phyloP scores from a whole-genome alignment of 2,329 filamentous ascomycete genomes.

The Thielaviopsis populi region DNA sequence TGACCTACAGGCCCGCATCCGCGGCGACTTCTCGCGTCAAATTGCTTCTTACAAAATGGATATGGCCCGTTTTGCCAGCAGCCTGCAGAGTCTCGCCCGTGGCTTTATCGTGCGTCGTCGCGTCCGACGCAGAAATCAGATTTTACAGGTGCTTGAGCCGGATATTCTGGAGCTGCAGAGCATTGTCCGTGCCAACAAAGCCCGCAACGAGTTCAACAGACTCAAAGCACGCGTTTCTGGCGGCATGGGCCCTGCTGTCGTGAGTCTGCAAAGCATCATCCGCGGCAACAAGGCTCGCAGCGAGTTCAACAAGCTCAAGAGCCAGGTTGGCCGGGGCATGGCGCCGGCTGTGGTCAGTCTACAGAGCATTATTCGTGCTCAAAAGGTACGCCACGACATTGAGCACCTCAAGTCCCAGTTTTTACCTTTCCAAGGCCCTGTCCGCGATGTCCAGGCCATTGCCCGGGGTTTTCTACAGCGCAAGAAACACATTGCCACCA shows the following conservation, averaged over 20 bases:
- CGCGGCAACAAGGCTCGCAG: constrained; percentile 6
- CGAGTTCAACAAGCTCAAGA: constrained; percentile 11
- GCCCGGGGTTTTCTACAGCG: constrained; percentile 54
- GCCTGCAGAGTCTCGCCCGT: constrained; percentile 64
- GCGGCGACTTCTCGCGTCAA: constrained; percentile 77
- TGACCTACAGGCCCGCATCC: constrained; percentile 71
- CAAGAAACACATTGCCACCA: constrained; percentile 39
- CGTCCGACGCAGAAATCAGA: constrained; percentile 45
- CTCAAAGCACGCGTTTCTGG: background rate
- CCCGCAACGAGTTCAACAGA: background rate
- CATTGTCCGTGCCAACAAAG: constrained; percentile 12
- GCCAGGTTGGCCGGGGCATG: constrained; percentile 7
- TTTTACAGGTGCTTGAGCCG: constrained; percentile 54
- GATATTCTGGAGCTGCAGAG: constrained; percentile 71
- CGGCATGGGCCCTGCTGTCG: background rate
- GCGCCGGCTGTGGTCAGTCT: constrained; percentile 53
- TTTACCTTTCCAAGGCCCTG: constrained; percentile 44
- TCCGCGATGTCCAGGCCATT: constrained; percentile 49
- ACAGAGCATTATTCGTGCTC: constrained; percentile 65
- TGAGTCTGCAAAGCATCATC: constrained; percentile 1
- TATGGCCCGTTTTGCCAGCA: constrained; percentile 67
- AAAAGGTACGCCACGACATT: constrained; percentile 46
- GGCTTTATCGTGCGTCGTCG: constrained; percentile 57
- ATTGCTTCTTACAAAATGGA: constrained; percentile 65
- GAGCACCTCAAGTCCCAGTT: constrained; percentile 43